A percentile compares a stretch with the other conserved stretches of the same genome.
Conservation (phyloP, 164 flowering plant genomes). For the Vitis amurensis region DNA sequence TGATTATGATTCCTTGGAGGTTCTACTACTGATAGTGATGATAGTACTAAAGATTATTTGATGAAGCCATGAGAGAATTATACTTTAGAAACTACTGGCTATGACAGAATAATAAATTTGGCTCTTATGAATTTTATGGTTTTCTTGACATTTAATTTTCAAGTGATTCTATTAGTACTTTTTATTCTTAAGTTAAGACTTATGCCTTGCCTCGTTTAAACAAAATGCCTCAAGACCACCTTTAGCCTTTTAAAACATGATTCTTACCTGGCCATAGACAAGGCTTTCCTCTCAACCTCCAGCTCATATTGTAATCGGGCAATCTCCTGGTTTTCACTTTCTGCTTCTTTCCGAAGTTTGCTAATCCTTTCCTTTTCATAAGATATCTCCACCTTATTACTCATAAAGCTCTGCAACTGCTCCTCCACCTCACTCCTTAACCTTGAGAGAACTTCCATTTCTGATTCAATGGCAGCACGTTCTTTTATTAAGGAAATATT, state of each 20-base stretch:
- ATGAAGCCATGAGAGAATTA: too few relatives aligned
- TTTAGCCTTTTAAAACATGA: background rate
- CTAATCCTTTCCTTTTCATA: constrained; percentile 77
- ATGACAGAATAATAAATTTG: too few relatives aligned
- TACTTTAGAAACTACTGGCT: too few relatives aligned
- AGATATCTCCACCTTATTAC: constrained; percentile 68
- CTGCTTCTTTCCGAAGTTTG: constrained; percentile 71
- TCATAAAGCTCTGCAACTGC: constrained; percentile 73
- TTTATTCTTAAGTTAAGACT: too few relatives aligned
- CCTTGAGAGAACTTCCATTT: constrained; percentile 78
- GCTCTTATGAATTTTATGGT: too few relatives aligned
- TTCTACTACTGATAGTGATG: too few relatives aligned
- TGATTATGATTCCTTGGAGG: too few relatives aligned
- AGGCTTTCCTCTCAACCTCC: constrained; percentile 92
- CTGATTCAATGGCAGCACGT: constrained; percentile 76
- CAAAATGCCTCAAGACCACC: too few relatives aligned
- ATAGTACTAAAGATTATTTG: too few relatives aligned
- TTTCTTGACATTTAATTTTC: too few relatives aligned
- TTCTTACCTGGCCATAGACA: constrained; percentile 89
- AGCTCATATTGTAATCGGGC: constrained; percentile 80
- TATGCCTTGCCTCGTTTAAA: too few relatives aligned
- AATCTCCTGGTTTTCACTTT: constrained; percentile 73
- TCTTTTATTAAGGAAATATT: constrained; percentile 56
- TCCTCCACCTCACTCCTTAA: constrained; percentile 79
- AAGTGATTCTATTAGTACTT: too few relatives aligned